Evolutionary conservation across 2,329 filamentous ascomycete species (phyloP).

Genomic region (Bipolaris sorokiniana): DNA sequence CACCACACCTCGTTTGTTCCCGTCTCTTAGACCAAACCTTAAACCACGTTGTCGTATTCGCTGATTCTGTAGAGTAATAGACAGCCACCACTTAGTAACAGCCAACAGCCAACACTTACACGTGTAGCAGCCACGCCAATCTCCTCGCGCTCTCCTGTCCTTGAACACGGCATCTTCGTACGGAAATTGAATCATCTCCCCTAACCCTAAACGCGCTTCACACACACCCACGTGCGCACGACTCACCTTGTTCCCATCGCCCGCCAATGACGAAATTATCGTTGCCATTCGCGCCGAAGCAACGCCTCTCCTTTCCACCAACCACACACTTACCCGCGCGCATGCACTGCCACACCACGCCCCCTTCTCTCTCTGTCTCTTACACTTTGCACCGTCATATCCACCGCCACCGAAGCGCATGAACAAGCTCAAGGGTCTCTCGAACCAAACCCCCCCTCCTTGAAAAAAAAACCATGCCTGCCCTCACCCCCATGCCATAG

Average conservation of each 20-base stretch:
- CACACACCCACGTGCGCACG: neutral
- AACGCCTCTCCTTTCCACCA: constrained; percentile 2
- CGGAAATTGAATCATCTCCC: neutral
- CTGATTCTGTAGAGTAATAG: constrained; percentile 1
- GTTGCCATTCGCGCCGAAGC: constrained; percentile 7
- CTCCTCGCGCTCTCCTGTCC: neutral
- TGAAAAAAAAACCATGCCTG: neutral
- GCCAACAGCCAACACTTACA: neutral
- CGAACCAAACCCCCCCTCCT: neutral
- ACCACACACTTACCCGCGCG: neutral
- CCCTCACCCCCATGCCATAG: neutral
- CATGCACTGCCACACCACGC: neutral
- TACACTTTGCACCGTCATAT: no score
- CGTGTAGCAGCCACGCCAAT: neutral
- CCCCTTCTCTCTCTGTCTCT: no score
- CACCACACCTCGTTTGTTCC: constrained; percentile 18
- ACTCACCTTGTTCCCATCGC: neutral
- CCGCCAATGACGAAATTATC: neutral
- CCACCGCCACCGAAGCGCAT: neutral
- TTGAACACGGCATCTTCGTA: neutral
- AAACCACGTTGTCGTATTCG: constrained; percentile 11
- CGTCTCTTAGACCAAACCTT: constrained; percentile 13
- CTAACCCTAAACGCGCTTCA: neutral
- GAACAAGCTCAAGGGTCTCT: neutral
- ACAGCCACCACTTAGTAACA: neutral